phyloP scores from a whole-genome alignment of 805 yeast species.

The Starmerella floricola region DNA sequence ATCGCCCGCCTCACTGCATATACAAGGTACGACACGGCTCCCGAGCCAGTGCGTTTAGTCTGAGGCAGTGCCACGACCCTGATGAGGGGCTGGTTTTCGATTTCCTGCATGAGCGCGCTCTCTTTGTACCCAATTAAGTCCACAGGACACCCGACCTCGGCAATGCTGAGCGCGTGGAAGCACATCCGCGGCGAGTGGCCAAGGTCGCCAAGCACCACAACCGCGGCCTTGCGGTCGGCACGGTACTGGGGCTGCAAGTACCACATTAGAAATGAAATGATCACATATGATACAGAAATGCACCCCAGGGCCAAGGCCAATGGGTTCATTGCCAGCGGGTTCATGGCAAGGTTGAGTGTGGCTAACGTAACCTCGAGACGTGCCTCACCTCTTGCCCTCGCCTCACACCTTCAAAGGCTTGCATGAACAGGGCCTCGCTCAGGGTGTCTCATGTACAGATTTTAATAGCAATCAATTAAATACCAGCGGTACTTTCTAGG shows the following conservation, averaged over 20 bases:
- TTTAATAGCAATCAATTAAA: too few relatives aligned
- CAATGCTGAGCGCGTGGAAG: conserved; percentile 73
- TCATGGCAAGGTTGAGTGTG: not conserved
- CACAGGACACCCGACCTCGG: conserved; percentile 57
- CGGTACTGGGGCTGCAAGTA: conserved; percentile 21
- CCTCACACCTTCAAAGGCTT: too few relatives aligned
- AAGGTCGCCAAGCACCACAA: conserved; percentile 81
- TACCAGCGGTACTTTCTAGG: too few relatives aligned
- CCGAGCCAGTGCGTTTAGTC: conserved; percentile 17
- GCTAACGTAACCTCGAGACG: too few relatives aligned
- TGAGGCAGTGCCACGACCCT: conserved; percentile 25
- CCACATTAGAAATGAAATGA: conserved; percentile 16
- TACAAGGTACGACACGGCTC: conserved; percentile 37
- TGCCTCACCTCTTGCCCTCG: too few relatives aligned
- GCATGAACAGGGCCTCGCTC: too few relatives aligned
- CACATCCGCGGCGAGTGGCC: conserved; percentile 94
- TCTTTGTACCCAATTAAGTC: conserved; percentile 67
- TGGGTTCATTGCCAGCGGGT: conserved; percentile 7
- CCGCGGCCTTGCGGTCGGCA: conserved; percentile 42
- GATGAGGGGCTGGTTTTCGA: conserved; percentile 23
- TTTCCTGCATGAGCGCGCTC: conserved; percentile 23
- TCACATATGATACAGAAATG: conserved; percentile 12
- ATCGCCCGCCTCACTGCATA: conserved; percentile 51
- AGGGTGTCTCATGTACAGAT: too few relatives aligned
- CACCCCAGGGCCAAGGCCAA: conserved; percentile 10